Conservation (phyloP, 148 eudicot species). For the Rhododendron ferrugineum region DNA sequence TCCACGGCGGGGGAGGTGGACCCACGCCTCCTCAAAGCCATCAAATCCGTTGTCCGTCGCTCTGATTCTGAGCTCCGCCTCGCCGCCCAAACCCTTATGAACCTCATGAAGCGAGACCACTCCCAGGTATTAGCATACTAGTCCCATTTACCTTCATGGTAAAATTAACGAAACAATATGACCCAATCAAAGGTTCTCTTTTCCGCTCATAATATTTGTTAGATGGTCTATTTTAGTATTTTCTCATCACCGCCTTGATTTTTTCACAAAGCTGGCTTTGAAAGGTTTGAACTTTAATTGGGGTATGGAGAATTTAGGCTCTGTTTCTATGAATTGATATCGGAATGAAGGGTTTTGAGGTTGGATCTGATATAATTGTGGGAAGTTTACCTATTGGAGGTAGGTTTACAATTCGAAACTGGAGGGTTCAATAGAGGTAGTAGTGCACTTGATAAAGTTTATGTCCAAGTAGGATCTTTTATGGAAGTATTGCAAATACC, state of each 20-base stretch:
- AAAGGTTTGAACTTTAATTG: not conserved
- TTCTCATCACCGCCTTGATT: not conserved
- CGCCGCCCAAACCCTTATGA: slow-evolving; percentile 64
- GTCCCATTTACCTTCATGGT: not conserved
- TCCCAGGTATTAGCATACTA: slow-evolving; percentile 48
- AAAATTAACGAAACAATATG: not conserved
- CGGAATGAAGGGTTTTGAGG: not conserved
- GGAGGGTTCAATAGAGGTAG: not conserved
- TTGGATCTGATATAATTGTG: not conserved
- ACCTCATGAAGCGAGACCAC: slow-evolving; percentile 76
- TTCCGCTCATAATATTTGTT: not conserved
- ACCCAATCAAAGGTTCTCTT: slow-evolving; percentile 13
- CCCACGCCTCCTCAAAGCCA: slow-evolving; percentile 80
- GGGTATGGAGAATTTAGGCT: not conserved
- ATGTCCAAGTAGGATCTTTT: not conserved
- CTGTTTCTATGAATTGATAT: not conserved
- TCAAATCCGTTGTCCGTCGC: slow-evolving; percentile 61
- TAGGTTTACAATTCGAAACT: not conserved
- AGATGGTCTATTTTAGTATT: not conserved
- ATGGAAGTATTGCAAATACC: not conserved
- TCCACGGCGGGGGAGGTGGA: slow-evolving; percentile 70
- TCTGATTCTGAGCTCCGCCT: slow-evolving; percentile 74
- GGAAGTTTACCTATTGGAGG: not conserved
- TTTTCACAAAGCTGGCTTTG: not conserved
- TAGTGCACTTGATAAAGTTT: not conserved